Percentiles rank a stretch among this genome's conserved stretches.
These are phyloP conservation scores for Fomes fomentarius DNA, from an alignment of 1,284 basidiomycete genomes.

Conservation along the genomic window DNA sequence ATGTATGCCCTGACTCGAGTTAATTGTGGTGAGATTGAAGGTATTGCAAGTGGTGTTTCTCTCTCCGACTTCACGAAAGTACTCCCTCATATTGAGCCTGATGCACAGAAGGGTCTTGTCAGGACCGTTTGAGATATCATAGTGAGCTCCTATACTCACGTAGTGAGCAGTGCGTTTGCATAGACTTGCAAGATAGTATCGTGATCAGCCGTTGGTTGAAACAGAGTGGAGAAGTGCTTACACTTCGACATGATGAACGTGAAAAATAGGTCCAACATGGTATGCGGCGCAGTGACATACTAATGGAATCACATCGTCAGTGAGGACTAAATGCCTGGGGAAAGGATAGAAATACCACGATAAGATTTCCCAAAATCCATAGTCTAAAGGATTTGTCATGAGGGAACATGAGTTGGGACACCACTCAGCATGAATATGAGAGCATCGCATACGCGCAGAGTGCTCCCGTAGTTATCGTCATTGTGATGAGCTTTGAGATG, in stretches of 20 bases:
- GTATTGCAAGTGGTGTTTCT: too few relatives aligned
- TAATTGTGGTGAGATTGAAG: too few relatives aligned
- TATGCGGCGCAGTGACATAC: background rate
- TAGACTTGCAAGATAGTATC: background rate
- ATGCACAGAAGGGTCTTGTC: too few relatives aligned
- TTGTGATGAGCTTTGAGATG: background rate
- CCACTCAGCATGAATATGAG: background rate
- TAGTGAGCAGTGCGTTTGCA: background rate
- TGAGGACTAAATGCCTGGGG: background rate
- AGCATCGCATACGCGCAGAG: background rate
- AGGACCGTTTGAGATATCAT: too few relatives aligned
- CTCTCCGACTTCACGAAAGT: background rate
- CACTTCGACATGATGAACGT: background rate
- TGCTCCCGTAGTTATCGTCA: background rate
- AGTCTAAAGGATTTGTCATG: background rate
- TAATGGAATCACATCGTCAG: background rate
- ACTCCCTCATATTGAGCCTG: background rate
- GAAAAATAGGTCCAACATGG: background rate
- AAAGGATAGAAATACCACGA: background rate
- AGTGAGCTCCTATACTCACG: background rate
- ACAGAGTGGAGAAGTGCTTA: background rate
- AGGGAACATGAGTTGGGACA: background rate
- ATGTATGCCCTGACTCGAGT: too few relatives aligned
- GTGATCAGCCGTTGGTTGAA: too few relatives aligned
- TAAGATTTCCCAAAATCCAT: background rate